Base-by-base conservation (phyloP, 2,329 filamentous ascomycete species). In the Microdochium trichocladiopsis region DNA sequence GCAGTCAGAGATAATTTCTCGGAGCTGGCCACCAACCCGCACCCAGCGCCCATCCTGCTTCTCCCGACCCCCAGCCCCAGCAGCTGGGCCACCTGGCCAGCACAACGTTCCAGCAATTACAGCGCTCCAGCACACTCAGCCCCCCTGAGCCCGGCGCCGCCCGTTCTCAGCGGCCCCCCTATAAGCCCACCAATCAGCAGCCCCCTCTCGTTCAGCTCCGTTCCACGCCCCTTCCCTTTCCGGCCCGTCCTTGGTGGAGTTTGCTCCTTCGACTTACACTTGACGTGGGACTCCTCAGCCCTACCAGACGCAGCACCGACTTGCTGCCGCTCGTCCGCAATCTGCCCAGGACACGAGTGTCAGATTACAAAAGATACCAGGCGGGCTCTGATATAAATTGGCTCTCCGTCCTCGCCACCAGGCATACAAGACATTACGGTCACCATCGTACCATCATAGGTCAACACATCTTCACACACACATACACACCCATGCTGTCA, bases 401-500 rank as follows among this genome's bases (percentile, higher is more conserved):
- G 50, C 47, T 47, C 25, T 48, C 51, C 22, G 47, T 24, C 49
- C 28, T 49, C 43, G 25, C 47, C 28, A 43, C 57, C 43, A 54
- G 51, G 53, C 41, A 45, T 21, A 22, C 41, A 45, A n/a, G n/a
- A n/a, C n/a, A n/a, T n/a, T n/a, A n/a, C n/a, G n/a, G n/a, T n/a
- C n/a, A n/a, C n/a, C n/a, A n/a, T n/a, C n/a, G n/a, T n/a, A n/a
- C n/a, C 6, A 22, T 18, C 16, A 18, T 22, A 21, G 6, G 21
- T 22, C 6, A 12, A 8, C 16, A 16, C 4, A 21, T 18, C 21
- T 45, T 23, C 5, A 6, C 9, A n/a, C 24, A 16, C 51, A 50
- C 50, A 57, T 52, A 28, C 56, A 51, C 48, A 28, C 28, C 49
- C 49, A 69, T 69, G 66, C 55, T 69, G 33, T 66, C 62, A 54